Evolutionary conservation across 1,139 yeast genomes (phyloP).

Genomic region (Citeromyces hawaiiensis): DNA sequence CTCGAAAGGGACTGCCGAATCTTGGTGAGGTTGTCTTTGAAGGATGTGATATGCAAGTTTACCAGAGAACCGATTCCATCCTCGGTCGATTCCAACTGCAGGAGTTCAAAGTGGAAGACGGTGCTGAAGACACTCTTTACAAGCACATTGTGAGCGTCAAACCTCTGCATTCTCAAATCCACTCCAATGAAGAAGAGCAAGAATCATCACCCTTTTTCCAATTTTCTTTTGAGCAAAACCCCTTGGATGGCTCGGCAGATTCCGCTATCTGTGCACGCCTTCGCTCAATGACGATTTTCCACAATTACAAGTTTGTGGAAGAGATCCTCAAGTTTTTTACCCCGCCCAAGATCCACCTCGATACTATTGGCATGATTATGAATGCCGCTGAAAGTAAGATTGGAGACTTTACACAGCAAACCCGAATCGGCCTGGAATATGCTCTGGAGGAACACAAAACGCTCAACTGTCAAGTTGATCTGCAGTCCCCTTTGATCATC

Average conservation of each 20-base stretch:
- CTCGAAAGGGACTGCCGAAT: constrained; percentile 22
- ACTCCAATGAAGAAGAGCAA: constrained; percentile 8
- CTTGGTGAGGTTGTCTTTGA: constrained; percentile 75
- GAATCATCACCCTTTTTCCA: constrained; percentile 57
- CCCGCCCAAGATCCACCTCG: constrained; percentile 78
- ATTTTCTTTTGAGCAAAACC: constrained; percentile 73
- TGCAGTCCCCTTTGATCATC: constrained; percentile 90
- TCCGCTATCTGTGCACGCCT: constrained; percentile 61
- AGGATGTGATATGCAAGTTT: constrained; percentile 63
- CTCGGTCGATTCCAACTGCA: constrained; percentile 59
- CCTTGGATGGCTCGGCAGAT: constrained; percentile 75
- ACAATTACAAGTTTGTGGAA: constrained; percentile 72
- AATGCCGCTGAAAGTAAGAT: constrained; percentile 94
- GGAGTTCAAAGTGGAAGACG: constrained; percentile 81
- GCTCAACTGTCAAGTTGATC: constrained; percentile 66
- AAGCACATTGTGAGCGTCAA: constrained; percentile 86
- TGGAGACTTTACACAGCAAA: constrained; percentile 80
- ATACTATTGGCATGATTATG: constrained; percentile 84
- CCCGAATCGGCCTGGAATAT: constrained; percentile 85
- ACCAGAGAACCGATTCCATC: constrained; percentile 72
- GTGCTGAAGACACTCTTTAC: constrained; percentile 58
- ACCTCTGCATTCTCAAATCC: constrained; percentile 23
- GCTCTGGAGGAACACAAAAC: constrained; percentile 93
- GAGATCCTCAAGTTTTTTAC: constrained; percentile 63
- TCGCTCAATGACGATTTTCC: constrained; percentile 80